Evolutionary conservation across 306 rosid species (phyloP).

Genomic region (Vigna mungo): DNA sequence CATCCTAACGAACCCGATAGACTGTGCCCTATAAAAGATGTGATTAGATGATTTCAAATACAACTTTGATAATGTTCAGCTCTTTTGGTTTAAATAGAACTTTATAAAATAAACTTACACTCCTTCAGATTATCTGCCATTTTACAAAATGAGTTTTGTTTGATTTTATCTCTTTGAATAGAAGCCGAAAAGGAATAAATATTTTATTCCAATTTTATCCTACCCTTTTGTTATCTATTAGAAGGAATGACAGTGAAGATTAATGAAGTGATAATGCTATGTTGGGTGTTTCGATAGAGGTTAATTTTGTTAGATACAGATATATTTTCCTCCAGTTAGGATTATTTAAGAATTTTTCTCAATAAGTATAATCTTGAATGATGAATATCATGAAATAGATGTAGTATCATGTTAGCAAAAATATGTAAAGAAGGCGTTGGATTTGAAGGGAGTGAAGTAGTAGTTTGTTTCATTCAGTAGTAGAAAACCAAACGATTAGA

Average conservation of each 20-base stretch:
- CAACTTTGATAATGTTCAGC: not conserved
- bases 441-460: not conserved
- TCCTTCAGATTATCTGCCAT: too few species aligned
- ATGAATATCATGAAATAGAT: not conserved
- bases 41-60: not conserved
- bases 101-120: not conserved
- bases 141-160: not conserved
- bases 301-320: not conserved
- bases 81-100: not conserved
- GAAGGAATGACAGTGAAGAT: slow-evolving; percentile 1
- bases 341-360: not conserved
- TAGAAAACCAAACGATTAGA: not conserved
- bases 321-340: not conserved
- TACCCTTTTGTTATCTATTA: not conserved
- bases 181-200: not conserved
- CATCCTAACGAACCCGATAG: not conserved
- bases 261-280: slow-evolving; percentile 8
- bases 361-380: not conserved
- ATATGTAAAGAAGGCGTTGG: not conserved
- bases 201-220: not conserved
- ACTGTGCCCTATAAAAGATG: not conserved
- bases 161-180: not conserved
- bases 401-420: not conserved
- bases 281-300: not conserved
- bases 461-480: not conserved